Evolutionary conservation across 176 grass and related monocot genomes (phyloP).

Genomic region (Cenchrus americanus): DNA sequence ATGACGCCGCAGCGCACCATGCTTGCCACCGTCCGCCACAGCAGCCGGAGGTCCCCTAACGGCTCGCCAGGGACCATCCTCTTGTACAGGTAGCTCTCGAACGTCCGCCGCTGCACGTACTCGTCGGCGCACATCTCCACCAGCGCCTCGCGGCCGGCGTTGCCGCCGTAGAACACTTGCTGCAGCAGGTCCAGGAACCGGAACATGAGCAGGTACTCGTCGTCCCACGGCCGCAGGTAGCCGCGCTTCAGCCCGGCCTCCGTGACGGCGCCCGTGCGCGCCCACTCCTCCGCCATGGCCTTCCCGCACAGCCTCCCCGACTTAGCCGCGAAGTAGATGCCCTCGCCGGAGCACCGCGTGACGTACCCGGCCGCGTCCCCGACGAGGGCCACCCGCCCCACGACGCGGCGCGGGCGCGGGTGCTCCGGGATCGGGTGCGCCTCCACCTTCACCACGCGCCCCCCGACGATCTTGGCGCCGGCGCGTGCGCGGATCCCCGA

Average conservation of each 20-base stretch:
- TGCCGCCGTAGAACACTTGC: constrained; percentile 74
- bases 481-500: constrained; percentile 64
- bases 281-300: constrained; percentile 79
- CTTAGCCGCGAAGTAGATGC: constrained; percentile 99
- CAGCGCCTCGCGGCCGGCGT: constrained; percentile 82
- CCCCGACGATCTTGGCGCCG: constrained; percentile 69
- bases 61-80: constrained; percentile 63
- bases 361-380: constrained; percentile 95
- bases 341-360: constrained; percentile 84
- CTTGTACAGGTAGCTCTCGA: constrained; percentile 97
- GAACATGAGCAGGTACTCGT: constrained; percentile 77
- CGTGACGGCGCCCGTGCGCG: constrained; percentile 63
- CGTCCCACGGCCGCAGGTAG: constrained; percentile 89
- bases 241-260: constrained; percentile 65
- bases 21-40: constrained; percentile 66
- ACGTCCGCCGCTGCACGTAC: constrained; percentile 90
- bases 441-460: constrained; percentile 70
- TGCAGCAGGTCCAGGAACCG: constrained; percentile 88
- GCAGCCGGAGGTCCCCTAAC: constrained; percentile 60
- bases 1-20: constrained; percentile 68
- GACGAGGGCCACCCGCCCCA: constrained; percentile 78
- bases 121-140: constrained; percentile 91
- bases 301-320: constrained; percentile 82
- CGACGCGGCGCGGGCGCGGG: constrained; percentile 83
- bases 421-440: constrained; percentile 96